Base-by-base conservation (phyloP, 2,329 filamentous ascomycete genomes). In the Nemania sp. region DNA sequence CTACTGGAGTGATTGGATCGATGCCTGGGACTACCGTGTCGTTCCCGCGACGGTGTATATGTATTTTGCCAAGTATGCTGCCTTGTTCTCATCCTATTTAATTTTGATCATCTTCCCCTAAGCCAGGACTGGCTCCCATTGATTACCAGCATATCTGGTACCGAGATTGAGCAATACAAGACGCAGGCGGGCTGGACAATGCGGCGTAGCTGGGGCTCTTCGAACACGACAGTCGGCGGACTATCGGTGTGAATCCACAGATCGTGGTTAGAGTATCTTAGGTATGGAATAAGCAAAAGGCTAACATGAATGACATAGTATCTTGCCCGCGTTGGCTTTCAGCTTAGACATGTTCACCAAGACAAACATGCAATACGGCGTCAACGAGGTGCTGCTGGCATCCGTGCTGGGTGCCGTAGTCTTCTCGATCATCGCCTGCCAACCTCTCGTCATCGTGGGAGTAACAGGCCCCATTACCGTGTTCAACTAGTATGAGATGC, bases 331-430 rank as follows among this genome's bases (percentile, higher is more conserved):
- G 1, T 78, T 96, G 61, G 92, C 92, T 49, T 96, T 96, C 77
- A 95, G 91, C 1, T 82, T 96, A 54, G 92, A 97, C 76, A 96
- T 97, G 92, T 95, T 96, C 72, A 89, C 88, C 63, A 94, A 93
- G 76, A 97, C 91, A 0, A 80, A 88, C 63, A 89, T 89, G 76
- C 90, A 90, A 67, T 96, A 92, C 71, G 92, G 92, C 52, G 92
- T 97, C 59, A 96, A 96, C 73, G 92, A 97, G 77, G 92, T 95
- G 2, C 80, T 97, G n/a, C 80, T 97, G 39, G 83, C 92, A 6
- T 96, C 91, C 1, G 92, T 96, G 1, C 79, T 97, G 7, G 92
- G 90, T 2, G 84, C 91, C 5, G 86, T 94, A 0, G 90, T 96
- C 1, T 97, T 96, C 73, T 81, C 90, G 2, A 67, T 96, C 1